phyloP scores from a whole-genome alignment of 2,329 filamentous ascomycete genomes.

The Apiospora malaysiana region DNA sequence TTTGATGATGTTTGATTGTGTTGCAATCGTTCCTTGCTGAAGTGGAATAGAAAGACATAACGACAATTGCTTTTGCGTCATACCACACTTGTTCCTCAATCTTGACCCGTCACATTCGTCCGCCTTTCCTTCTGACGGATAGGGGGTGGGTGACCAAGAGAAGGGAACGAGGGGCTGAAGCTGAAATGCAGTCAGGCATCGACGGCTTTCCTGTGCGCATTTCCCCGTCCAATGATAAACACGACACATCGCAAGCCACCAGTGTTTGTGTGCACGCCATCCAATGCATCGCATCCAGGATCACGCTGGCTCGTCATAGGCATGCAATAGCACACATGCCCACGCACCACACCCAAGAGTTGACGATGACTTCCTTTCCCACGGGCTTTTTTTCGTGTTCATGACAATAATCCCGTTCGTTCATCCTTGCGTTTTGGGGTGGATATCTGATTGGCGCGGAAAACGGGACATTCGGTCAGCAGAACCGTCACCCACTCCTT shows the following conservation, averaged over 20 bases:
- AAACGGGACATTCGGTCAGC: neutral
- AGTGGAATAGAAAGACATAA: neutral
- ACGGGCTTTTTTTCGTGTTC: neutral
- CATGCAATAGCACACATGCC: neutral
- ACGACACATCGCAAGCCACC: neutral
- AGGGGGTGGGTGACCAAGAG: neutral
- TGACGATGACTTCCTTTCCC: neutral
- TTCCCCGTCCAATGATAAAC: conserved; percentile 5
- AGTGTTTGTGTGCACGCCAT: conserved; percentile 9
- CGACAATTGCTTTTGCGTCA: conserved; percentile 11
- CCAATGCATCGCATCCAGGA: neutral
- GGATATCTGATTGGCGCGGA: neutral
- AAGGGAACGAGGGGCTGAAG: neutral
- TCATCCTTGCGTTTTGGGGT: neutral
- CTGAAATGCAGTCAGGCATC: neutral
- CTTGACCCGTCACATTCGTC: neutral
- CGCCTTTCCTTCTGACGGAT: neutral
- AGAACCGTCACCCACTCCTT: neutral
- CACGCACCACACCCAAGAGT: neutral
- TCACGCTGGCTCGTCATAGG: neutral
- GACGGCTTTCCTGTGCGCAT: neutral
- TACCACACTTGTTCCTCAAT: neutral
- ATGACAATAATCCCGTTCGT: neutral
- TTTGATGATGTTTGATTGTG: conserved; percentile 17
- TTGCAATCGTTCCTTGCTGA: conserved; percentile 14